Evolutionary conservation across 2,329 filamentous ascomycete species (phyloP).

Genomic region (Fusarium sp.): DNA sequence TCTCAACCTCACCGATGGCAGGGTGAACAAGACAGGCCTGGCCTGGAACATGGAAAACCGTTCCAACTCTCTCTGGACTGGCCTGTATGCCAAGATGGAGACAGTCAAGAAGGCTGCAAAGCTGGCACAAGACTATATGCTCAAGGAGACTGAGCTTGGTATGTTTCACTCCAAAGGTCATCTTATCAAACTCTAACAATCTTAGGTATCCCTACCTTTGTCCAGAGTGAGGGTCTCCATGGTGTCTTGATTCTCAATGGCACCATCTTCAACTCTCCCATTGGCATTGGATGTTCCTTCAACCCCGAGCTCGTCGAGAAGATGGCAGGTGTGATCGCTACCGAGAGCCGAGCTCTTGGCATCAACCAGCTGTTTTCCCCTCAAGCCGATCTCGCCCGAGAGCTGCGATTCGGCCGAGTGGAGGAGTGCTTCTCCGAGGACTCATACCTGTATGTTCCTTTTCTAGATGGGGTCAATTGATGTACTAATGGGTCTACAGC

Average conservation of each 20-base stretch:
- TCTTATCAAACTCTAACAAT: background rate
- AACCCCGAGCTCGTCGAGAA: slow-evolving; percentile 72
- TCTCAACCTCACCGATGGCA: slow-evolving; percentile 74
- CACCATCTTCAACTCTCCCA: slow-evolving; percentile 84
- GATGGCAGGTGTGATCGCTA: slow-evolving; percentile 74
- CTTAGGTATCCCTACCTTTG: slow-evolving; percentile 75
- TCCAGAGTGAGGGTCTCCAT: slow-evolving; percentile 81
- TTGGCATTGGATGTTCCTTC: slow-evolving; percentile 78
- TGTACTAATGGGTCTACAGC: slow-evolving; percentile 39
- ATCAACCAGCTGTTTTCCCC: slow-evolving; percentile 81
- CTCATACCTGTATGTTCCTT: slow-evolving; percentile 61
- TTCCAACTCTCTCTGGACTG: slow-evolving; percentile 79
- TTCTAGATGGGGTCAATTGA: background rate
- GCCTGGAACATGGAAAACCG: slow-evolving; percentile 74
- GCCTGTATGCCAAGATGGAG: slow-evolving; percentile 72
- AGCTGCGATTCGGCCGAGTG: slow-evolving; percentile 77
- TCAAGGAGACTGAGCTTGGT: slow-evolving; percentile 58
- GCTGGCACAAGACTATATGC: slow-evolving; percentile 75
- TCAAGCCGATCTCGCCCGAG: slow-evolving; percentile 76
- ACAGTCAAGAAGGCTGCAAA: slow-evolving; percentile 73
- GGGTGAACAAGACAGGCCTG: slow-evolving; percentile 75
- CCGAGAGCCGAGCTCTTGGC: slow-evolving; percentile 74
- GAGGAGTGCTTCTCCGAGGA: slow-evolving; percentile 82
- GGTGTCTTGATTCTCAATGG: slow-evolving; percentile 78
- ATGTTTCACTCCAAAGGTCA: slow-evolving; percentile 46